Conservation (phyloP, 2,329 filamentous ascomycete genomes). For the Macrophomina pseudophaseolina region DNA sequence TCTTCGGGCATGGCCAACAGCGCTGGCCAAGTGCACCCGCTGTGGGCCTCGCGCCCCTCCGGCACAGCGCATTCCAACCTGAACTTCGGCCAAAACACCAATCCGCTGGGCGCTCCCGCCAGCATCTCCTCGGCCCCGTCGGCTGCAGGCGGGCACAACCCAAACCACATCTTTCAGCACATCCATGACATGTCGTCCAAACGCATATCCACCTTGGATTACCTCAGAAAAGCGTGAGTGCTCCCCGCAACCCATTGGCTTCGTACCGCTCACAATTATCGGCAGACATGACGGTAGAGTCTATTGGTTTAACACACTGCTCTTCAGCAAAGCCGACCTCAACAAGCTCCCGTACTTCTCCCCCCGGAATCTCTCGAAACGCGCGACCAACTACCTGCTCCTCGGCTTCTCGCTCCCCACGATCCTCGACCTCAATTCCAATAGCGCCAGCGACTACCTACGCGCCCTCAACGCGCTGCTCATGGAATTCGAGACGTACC, state of each 20-base stretch:
- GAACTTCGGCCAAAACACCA: slow-evolving; percentile 7
- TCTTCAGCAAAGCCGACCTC: slow-evolving; percentile 84
- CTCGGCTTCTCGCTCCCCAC: slow-evolving; percentile 90
- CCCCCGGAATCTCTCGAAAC: slow-evolving; percentile 79
- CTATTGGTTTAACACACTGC: slow-evolving; percentile 98
- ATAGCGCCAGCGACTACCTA: slow-evolving; percentile 82
- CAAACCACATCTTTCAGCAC: slow-evolving; percentile 64
- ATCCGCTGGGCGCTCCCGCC: slow-evolving; percentile 9
- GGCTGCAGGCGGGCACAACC: slow-evolving; percentile 50
- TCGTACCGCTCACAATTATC: slow-evolving; percentile 8
- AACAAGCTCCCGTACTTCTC: slow-evolving; percentile 85
- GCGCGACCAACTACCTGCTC: slow-evolving; percentile 91
- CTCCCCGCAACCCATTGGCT: slow-evolving; percentile 1
- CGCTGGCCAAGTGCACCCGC: background rate
- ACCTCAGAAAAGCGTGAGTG: slow-evolving; percentile 86
- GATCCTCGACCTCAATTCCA: slow-evolving; percentile 84
- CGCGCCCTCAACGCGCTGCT: slow-evolving; percentile 84
- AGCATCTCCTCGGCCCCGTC: slow-evolving; percentile 32
- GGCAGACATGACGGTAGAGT: slow-evolving; percentile 86
- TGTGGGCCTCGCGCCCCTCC: slow-evolving; percentile 21
- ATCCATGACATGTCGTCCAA: slow-evolving; percentile 89
- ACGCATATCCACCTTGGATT: slow-evolving; percentile 91
- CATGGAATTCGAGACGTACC: slow-evolving; percentile 91
- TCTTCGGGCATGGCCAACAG: slow-evolving; percentile 19
- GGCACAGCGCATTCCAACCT: slow-evolving; percentile 23